Percentiles rank a stretch among this genome's conserved stretches.
Evolutionary conservation across 768 basidiomycete genomes (phyloP).

Genomic region (Phallus indusiatus): DNA sequence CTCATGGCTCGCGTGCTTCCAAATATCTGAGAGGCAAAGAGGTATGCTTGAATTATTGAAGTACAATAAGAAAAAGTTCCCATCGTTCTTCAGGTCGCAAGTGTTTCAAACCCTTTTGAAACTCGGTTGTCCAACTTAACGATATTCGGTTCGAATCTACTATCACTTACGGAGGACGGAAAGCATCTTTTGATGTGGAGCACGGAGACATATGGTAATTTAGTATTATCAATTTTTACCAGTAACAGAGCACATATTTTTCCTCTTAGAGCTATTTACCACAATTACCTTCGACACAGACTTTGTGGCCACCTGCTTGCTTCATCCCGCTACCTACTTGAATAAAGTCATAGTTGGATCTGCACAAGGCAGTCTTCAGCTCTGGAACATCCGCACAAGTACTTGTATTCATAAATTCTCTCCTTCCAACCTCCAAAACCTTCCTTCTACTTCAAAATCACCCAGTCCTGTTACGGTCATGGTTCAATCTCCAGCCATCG

Average conservation of each 20-base stretch:
- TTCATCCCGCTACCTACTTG: slow-evolving; percentile 93
- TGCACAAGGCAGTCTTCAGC: slow-evolving; percentile 67
- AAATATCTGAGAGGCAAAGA: slow-evolving; percentile 88
- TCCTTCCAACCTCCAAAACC: slow-evolving; percentile 39
- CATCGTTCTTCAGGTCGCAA: slow-evolving; percentile 35
- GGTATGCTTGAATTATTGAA: slow-evolving; percentile 30
- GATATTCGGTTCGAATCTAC: slow-evolving; percentile 72
- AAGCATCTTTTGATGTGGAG: slow-evolving; percentile 73
- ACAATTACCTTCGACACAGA: slow-evolving; percentile 71
- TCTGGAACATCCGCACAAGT: slow-evolving; percentile 93
- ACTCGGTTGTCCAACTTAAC: slow-evolving; percentile 52
- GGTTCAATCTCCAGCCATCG: slow-evolving; percentile 89
- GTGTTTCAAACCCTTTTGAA: slow-evolving; percentile 57
- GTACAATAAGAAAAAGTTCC: neutral
- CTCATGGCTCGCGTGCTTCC: slow-evolving; percentile 56
- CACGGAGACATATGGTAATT: slow-evolving; percentile 47
- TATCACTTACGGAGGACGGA: slow-evolving; percentile 75
- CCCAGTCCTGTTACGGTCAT: slow-evolving; percentile 59
- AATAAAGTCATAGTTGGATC: slow-evolving; percentile 91
- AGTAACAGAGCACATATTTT: neutral
- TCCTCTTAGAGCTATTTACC: slow-evolving; percentile 45
- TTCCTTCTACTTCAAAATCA: slow-evolving; percentile 19
- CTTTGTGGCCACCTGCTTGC: slow-evolving; percentile 76
- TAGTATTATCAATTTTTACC: neutral
- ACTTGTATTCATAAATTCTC: slow-evolving; percentile 79